A percentile compares a stretch with the other conserved stretches of the same genome.
These are phyloP conservation scores for Tieghemiomyces parasiticus DNA, from an alignment of 192 early-diverging fungal species.

Conservation along the genomic window DNA sequence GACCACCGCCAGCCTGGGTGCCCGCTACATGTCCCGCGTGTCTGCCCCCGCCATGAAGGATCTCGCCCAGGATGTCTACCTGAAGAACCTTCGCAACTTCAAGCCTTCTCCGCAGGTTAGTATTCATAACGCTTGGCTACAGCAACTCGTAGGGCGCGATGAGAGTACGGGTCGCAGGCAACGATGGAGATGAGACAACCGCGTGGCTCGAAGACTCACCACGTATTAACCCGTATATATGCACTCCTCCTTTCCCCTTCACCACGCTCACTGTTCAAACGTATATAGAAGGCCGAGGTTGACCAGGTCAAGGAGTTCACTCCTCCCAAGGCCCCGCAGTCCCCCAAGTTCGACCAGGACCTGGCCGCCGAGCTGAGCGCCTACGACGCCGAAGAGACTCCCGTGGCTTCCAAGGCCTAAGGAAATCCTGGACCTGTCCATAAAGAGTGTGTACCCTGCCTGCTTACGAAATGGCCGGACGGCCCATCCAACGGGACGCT, in stretches of 20 bases:
- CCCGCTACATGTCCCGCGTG: background rate
- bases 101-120: conserved; percentile 8
- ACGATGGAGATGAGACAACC: background rate
- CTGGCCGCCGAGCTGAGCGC: background rate
- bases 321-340: conserved; percentile 9
- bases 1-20: background rate
- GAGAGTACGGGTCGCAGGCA: background rate
- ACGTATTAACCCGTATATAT: background rate
- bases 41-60: conserved; percentile 6
- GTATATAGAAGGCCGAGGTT: background rate
- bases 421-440: too few species aligned
- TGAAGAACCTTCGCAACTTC: conserved; percentile 7
- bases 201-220: background rate
- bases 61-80: conserved; percentile 10
- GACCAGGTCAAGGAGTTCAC: conserved; percentile 10
- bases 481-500: too few species aligned
- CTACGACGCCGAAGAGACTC: background rate
- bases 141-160: background rate
- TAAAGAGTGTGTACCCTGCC: too few species aligned
- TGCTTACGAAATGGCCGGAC: too few species aligned
- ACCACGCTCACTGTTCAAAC: background rate
- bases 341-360: conserved; percentile 7
- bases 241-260: background rate
- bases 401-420: background rate
- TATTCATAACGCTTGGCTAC: background rate